Evolutionary conservation across 495 filamentous ascomycete genomes (phyloP).

Genomic region (Rusavskia elegans): DNA sequence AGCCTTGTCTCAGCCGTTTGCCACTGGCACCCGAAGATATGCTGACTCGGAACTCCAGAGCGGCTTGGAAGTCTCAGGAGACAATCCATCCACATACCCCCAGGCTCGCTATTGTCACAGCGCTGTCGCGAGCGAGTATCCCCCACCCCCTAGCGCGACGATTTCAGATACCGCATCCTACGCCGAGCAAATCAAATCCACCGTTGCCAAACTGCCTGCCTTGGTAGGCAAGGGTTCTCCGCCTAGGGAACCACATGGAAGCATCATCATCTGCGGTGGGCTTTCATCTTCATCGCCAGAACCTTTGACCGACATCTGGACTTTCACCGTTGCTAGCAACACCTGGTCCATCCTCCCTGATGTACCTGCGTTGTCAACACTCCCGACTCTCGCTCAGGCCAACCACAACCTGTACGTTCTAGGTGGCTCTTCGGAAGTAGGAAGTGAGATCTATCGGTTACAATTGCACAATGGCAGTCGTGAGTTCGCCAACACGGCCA

Average conservation of each 20-base stretch:
- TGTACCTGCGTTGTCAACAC: slow-evolving; percentile 13
- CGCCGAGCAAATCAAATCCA: slow-evolving; percentile 8
- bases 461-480: slow-evolving; percentile 14
- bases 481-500: not conserved
- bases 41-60: too few species aligned
- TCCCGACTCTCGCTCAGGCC: slow-evolving; percentile 22
- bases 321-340: slow-evolving; percentile 23
- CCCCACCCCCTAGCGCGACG: slow-evolving; percentile 3
- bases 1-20: too few species aligned
- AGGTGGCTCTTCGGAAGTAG: slow-evolving; percentile 16
- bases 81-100: not conserved
- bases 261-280: slow-evolving; percentile 29
- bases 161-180: slow-evolving; percentile 2
- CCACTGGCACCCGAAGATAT: too few species aligned
- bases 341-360: slow-evolving; percentile 30
- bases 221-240: slow-evolving; percentile 11
- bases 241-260: slow-evolving; percentile 15
- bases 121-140: slow-evolving; percentile 6
- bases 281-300: slow-evolving; percentile 4
- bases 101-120: slow-evolving; percentile 8
- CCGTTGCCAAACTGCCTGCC: slow-evolving; percentile 12
- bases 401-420: slow-evolving; percentile 30
- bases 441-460: slow-evolving; percentile 27
- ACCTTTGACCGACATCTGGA: slow-evolving; percentile 26
- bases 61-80: slow-evolving; percentile 2